phyloP scores from a whole-genome alignment of 2,329 filamentous ascomycete genomes.

The Elsinoe perseae region DNA sequence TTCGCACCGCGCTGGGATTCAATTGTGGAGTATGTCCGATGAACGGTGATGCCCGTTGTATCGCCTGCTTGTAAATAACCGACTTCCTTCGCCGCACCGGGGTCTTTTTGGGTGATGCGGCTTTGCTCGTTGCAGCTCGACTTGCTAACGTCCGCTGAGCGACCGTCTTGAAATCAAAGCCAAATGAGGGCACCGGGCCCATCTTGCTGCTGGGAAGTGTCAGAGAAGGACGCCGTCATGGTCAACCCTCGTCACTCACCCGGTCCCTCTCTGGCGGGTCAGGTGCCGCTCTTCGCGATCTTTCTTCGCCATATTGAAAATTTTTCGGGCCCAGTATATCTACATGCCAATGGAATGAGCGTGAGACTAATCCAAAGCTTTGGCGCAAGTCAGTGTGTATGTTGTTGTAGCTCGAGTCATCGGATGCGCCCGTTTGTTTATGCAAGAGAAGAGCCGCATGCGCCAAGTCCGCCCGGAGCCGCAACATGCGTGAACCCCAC shows the following conservation, averaged over 20 bases:
- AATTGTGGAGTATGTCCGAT: neutral
- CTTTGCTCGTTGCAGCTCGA: neutral
- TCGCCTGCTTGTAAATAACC: neutral
- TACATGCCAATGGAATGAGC: neutral
- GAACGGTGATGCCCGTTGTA: neutral
- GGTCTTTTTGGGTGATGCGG: constrained; percentile 1
- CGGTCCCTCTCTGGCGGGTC: constrained; percentile 19
- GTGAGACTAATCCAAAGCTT: neutral
- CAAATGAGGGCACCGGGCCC: neutral
- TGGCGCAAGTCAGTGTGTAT: neutral
- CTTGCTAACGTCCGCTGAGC: neutral
- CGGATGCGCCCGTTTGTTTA: constrained; percentile 7
- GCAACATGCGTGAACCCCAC: neutral
- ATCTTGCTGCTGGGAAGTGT: neutral
- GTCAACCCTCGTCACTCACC: constrained; percentile 12
- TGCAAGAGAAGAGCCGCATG: neutral
- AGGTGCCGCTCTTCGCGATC: constrained; percentile 14
- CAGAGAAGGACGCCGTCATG: neutral
- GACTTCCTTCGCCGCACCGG: constrained; percentile 7
- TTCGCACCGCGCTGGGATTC: neutral
- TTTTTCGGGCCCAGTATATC: neutral
- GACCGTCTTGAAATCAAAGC: constrained; percentile 7
- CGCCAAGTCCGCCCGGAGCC: neutral
- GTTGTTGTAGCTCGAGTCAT: neutral
- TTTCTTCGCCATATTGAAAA: neutral